Evolutionary conservation across 78 protist species (phyloP).

Genomic region (Dictyostelium citrinum): DNA sequence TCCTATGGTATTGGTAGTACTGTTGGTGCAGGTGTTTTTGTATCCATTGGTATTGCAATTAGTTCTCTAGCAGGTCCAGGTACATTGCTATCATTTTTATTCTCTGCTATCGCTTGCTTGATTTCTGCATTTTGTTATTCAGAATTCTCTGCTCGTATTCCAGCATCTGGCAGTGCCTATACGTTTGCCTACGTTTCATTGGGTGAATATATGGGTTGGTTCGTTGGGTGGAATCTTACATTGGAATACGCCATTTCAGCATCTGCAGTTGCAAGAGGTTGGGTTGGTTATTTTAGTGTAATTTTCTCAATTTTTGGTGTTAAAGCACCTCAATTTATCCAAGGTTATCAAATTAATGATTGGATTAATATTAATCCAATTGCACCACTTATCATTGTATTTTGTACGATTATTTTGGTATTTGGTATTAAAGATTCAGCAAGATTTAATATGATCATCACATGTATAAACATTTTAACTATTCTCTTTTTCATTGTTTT

Average conservation of each 20-base stretch:
- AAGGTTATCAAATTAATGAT: background rate
- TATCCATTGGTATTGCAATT: slow-evolving; percentile 80
- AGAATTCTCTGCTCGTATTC: slow-evolving; percentile 76
- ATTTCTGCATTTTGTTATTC: slow-evolving; percentile 81
- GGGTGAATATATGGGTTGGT: slow-evolving; percentile 81
- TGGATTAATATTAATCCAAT: slow-evolving; percentile 21
- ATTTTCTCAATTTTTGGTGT: slow-evolving; percentile 14
- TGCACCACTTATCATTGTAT: slow-evolving; percentile 38
- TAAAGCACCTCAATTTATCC: slow-evolving; percentile 26
- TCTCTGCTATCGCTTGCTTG: slow-evolving; percentile 61
- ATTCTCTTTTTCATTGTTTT: slow-evolving; percentile 63
- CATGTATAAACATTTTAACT: slow-evolving; percentile 49
- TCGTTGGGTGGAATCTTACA: slow-evolving; percentile 73
- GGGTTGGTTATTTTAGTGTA: slow-evolving; percentile 60
- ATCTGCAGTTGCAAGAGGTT: slow-evolving; percentile 84
- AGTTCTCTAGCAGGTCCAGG: slow-evolving; percentile 81
- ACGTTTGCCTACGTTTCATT: slow-evolving; percentile 73
- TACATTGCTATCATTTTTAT: slow-evolving; percentile 65
- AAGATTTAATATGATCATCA: slow-evolving; percentile 21
- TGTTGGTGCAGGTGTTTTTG: slow-evolving; percentile 88
- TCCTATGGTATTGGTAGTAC: slow-evolving; percentile 81
- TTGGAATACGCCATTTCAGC: slow-evolving; percentile 79
- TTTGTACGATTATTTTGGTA: slow-evolving; percentile 45
- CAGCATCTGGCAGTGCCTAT: slow-evolving; percentile 85
- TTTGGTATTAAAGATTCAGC: slow-evolving; percentile 82